These are phyloP conservation scores for Eremothecium sinecaudum DNA, from an alignment of 1,139 yeast species.

Conservation along the genomic window DNA sequence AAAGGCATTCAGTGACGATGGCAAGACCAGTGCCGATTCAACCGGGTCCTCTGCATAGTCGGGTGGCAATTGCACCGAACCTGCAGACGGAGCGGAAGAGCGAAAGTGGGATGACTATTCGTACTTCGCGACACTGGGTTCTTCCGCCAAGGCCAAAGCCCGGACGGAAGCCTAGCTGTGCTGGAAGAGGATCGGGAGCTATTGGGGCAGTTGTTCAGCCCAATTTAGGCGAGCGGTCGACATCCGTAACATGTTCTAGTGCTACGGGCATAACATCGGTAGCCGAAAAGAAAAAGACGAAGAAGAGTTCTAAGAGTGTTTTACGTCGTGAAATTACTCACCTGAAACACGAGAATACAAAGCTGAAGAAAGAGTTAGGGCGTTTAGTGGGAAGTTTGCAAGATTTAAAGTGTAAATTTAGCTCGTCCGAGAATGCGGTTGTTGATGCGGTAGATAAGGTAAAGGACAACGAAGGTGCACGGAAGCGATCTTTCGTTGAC, in stretches of 20 bases:
- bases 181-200: not conserved
- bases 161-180: slow-evolving; percentile 32
- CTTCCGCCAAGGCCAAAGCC: slow-evolving; percentile 45
- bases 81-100: slow-evolving; percentile 8
- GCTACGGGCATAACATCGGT: too few relatives aligned
- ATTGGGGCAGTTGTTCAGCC: not conserved
- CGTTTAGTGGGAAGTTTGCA: slow-evolving; percentile 20
- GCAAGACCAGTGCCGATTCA: slow-evolving; percentile 11
- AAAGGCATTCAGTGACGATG: too few relatives aligned
- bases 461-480: not conserved
- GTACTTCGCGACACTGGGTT: slow-evolving; percentile 30
- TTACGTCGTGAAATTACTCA: slow-evolving; percentile 20
- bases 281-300: slow-evolving; percentile 2
- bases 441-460: not conserved
- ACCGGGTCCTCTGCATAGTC: slow-evolving; percentile 7
- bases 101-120: slow-evolving; percentile 12
- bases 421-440: slow-evolving; percentile 2
- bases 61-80: slow-evolving; percentile 12
- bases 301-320: slow-evolving; percentile 12
- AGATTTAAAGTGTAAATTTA: slow-evolving; percentile 16
- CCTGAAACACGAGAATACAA: slow-evolving; percentile 18
- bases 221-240: too few relatives aligned
- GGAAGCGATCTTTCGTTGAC: slow-evolving; percentile 1
- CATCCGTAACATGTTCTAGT: not conserved
- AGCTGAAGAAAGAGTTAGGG: slow-evolving; percentile 20